phyloP scores from a whole-genome alignment of 2,329 filamentous ascomycete species.

The Exophiala sp. region DNA sequence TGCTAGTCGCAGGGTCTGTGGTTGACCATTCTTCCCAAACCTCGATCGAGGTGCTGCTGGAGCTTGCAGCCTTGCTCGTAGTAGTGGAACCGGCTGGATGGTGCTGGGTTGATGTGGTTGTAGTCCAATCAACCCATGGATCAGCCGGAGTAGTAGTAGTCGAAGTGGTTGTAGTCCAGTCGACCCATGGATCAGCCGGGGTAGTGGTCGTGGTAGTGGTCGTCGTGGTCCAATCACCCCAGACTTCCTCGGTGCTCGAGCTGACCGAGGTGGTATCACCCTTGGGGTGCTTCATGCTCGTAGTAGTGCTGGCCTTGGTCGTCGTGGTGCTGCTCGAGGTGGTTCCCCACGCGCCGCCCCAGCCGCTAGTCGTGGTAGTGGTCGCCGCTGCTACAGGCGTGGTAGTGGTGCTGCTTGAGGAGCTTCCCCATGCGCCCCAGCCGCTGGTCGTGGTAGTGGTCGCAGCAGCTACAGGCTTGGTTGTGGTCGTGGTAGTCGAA shows the following conservation, averaged over 20 bases:
- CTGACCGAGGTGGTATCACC: slow-evolving; percentile 39
- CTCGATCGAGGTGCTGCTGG: slow-evolving; percentile 25
- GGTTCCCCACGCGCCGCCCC: slow-evolving; percentile 60
- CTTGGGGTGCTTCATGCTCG: slow-evolving; percentile 55
- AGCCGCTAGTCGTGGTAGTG: slow-evolving; percentile 60
- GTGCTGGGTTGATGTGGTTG: slow-evolving; percentile 57
- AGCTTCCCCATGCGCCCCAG: no score
- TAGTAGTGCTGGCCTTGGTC: slow-evolving; percentile 57
- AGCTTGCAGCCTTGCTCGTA: slow-evolving; percentile 7
- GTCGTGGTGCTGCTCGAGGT: slow-evolving; percentile 60
- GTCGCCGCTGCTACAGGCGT: slow-evolving; percentile 65
- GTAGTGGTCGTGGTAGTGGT: slow-evolving; percentile 39
- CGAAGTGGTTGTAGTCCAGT: slow-evolving; percentile 46
- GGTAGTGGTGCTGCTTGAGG: slow-evolving; percentile 35
- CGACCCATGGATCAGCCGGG: slow-evolving; percentile 64
- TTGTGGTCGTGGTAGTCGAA: slow-evolving; percentile 64
- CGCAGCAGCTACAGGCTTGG: slow-evolving; percentile 53
- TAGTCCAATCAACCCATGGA: slow-evolving; percentile 61
- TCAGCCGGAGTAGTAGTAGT: slow-evolving; percentile 59
- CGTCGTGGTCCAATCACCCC: slow-evolving; percentile 50
- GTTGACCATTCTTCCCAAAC: slow-evolving; percentile 59
- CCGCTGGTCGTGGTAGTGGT: slow-evolving; percentile 39
- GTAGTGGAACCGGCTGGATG: slow-evolving; percentile 47
- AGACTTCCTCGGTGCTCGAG: slow-evolving; percentile 54
- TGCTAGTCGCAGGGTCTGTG: slow-evolving; percentile 43